Conservation (phyloP, 2,329 filamentous ascomycete genomes). For the Alternaria burnsii region DNA sequence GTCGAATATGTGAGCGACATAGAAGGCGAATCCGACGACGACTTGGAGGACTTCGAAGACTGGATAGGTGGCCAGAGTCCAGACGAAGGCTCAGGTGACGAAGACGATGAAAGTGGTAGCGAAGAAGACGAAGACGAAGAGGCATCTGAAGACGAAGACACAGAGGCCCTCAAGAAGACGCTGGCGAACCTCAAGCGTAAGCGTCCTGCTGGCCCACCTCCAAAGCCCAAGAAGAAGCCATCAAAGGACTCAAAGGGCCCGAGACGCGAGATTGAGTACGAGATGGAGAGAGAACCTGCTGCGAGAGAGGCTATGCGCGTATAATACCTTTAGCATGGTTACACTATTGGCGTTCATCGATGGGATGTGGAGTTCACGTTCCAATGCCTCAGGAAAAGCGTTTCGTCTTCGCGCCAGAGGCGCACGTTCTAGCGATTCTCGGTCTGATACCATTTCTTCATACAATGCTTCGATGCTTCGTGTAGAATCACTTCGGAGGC, state of each 20-base stretch:
- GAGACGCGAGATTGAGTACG: slow-evolving; percentile 79
- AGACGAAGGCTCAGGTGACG: slow-evolving; percentile 63
- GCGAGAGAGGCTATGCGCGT: slow-evolving; percentile 44
- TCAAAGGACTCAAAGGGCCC: slow-evolving; percentile 59
- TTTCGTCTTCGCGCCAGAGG: slow-evolving; percentile 2
- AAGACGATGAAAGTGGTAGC: slow-evolving; percentile 64
- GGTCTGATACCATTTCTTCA: neutral
- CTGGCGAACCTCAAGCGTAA: slow-evolving; percentile 66
- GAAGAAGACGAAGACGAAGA: slow-evolving; percentile 66
- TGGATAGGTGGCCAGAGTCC: slow-evolving; percentile 81
- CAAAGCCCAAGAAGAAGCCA: slow-evolving; percentile 67
- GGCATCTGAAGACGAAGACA: slow-evolving; percentile 63
- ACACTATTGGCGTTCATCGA: slow-evolving; percentile 25
- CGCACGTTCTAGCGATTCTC: neutral
- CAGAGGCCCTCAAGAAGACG: slow-evolving; percentile 65
- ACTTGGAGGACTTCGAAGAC: slow-evolving; percentile 78
- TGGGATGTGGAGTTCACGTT: slow-evolving; percentile 18
- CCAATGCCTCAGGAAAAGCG: neutral
- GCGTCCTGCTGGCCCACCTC: slow-evolving; percentile 58
- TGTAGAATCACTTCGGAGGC: neutral
- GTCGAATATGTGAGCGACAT: slow-evolving; percentile 95
- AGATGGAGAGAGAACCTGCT: slow-evolving; percentile 70
- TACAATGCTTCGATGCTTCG: neutral
- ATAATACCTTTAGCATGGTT: slow-evolving; percentile 33
- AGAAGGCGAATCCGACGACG: slow-evolving; percentile 76